Base-by-base conservation (phyloP, 2,329 filamentous ascomycete genomes). In the Chaetomium sp. region DNA sequence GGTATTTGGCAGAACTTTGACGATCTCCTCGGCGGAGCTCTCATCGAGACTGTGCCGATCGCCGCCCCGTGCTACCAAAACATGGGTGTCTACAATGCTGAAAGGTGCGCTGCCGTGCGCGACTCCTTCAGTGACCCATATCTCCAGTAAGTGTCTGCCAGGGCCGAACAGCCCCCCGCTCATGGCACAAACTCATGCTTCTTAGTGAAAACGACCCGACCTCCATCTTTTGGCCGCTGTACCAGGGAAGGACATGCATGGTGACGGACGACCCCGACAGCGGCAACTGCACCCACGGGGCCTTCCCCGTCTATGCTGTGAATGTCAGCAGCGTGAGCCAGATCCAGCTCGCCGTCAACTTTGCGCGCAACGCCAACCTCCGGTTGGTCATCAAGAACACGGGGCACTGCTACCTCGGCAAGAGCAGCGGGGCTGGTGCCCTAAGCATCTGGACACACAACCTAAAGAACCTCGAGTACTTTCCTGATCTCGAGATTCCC, bases 11-110 rank as follows among this genome's bases (percentile, higher is more conserved):
- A 74, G 6, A 57, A 65, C 0, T 79, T 88, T 57, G 87, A 88
- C 70, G 55, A 70, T 19, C 80, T 83, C 1, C 75, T 88, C 1
- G 74, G 74, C n/a, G 85, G 85, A 1, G 76, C 75, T 10, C 75
- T 88, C 25, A 76, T 87, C 27, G 75, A 78, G 4, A 85, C 82
- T 0, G 73, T 81, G 1, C 85, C 85, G 0, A 69, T 86, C 4
- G 85, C 78, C 0, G 71, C 78, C 1, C 74, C 80, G 0, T 88
- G 85, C 69, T 85, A 87, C 66, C 73, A 78, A 27, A 77, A 73
- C 1, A 68, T 68, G 10, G 60, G 60, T 2, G 27, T 57, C 8
- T 86, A 82, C 70, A 73, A 86, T 68, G 76, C 73, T 4, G 69
- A 68, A 2, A 74, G 71, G 23, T 86, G 84, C 70, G 65, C 71